Evolutionary conservation across 139 green algal genomes (phyloP).

Genomic region (Auxenochlorella pyrenoidosa): DNA sequence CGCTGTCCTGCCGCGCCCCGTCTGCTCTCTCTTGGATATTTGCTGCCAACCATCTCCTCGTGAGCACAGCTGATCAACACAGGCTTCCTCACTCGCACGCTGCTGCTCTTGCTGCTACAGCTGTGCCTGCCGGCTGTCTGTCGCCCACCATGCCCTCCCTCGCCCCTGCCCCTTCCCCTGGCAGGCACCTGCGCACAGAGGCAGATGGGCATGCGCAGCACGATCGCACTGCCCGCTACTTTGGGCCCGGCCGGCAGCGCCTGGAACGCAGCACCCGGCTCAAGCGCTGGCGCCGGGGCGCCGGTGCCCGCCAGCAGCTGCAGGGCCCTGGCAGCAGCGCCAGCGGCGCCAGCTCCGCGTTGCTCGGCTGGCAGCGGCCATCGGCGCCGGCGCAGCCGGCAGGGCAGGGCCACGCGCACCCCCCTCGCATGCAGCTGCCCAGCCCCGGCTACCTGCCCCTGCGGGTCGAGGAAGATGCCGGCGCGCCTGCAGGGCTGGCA

Average conservation of each 20-base stretch:
- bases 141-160: too few species aligned
- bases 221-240: slow-evolving; percentile 17
- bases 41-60: too few species aligned
- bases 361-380: not conserved
- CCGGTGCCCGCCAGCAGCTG: not conserved
- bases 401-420: not conserved
- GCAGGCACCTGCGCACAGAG: slow-evolving; percentile 24
- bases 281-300: slow-evolving; percentile 22
- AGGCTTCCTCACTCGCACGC: too few species aligned
- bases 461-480: not conserved
- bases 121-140: too few species aligned
- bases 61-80: too few species aligned
- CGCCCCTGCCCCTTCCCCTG: not conserved
- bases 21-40: not conserved
- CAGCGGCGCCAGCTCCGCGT: too few species aligned
- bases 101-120: too few species aligned
- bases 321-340: not conserved
- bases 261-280: slow-evolving; percentile 11
- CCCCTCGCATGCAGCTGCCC: not conserved
- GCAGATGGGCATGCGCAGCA: slow-evolving; percentile 23
- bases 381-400: not conserved
- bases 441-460: slow-evolving; percentile 9
- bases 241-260: not conserved
- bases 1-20: not conserved
- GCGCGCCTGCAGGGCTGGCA: not conserved